These are phyloP conservation scores for Nidularia sp. DNA, from an alignment of 768 basidiomycete genomes.

Conservation along the genomic window DNA sequence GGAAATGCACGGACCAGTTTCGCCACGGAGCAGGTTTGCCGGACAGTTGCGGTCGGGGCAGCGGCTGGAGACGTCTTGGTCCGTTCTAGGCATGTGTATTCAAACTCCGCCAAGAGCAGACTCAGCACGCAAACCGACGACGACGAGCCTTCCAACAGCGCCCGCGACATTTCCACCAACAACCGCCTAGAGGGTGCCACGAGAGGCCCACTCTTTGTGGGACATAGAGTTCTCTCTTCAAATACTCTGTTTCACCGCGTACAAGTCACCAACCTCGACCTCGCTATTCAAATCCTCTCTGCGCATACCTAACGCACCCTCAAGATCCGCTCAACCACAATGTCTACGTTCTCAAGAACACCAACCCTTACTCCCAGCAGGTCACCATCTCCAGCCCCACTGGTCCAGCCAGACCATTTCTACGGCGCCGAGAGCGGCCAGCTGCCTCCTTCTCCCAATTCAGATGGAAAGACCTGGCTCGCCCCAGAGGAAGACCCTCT, in stretches of 20 bases:
- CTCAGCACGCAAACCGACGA: constrained; percentile 1
- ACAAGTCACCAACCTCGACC: too few relatives aligned
- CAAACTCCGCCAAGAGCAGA: constrained; percentile 19
- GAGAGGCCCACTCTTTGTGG: too few relatives aligned
- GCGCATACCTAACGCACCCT: background rate
- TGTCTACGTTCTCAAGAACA: constrained; percentile 30
- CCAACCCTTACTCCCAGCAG: constrained; percentile 43
- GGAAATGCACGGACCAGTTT: background rate
- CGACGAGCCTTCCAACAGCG: background rate
- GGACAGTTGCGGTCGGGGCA: background rate
- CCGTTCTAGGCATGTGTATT: constrained; percentile 23
- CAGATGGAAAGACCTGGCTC: constrained; percentile 62
- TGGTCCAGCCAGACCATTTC: constrained; percentile 80
- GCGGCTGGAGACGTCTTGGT: constrained; percentile 6
- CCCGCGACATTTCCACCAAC: background rate
- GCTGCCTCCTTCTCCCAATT: constrained; percentile 57
- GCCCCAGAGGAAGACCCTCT: constrained; percentile 78
- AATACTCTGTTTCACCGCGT: too few relatives aligned
- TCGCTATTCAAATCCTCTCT: background rate
- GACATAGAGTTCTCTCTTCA: too few relatives aligned
- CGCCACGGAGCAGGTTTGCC: background rate
- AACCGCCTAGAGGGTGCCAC: too few relatives aligned
- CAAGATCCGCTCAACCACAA: constrained; percentile 6
- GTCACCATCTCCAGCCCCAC: constrained; percentile 51
- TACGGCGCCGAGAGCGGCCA: constrained; percentile 54